A percentile compares a stretch with the other conserved stretches of the same genome.
Conservation (phyloP, 2,329 filamentous ascomycete genomes). For the Zymoseptoria passerinii region DNA sequence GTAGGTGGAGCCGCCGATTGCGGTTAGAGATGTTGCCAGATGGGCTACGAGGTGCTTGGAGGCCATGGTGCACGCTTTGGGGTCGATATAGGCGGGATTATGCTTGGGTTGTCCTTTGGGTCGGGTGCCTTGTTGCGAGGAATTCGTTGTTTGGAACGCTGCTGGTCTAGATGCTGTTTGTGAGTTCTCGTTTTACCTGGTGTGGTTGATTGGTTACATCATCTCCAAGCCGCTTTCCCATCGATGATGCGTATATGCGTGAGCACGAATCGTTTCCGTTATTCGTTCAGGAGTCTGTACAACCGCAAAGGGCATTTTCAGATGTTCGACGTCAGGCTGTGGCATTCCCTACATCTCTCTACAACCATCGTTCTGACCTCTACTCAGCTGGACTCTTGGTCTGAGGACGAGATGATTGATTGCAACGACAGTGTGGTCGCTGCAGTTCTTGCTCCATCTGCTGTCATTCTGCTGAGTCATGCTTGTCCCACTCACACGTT, state of each 20-base stretch:
- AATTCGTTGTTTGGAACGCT: background rate
- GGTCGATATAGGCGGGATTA: background rate
- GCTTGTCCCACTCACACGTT: too few species aligned
- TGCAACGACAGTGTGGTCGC: too few species aligned
- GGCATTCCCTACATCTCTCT: too few species aligned
- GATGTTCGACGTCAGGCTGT: too few species aligned
- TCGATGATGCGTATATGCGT: background rate
- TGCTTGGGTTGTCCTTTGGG: background rate
- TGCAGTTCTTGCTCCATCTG: too few species aligned
- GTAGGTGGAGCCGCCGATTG: conserved; percentile 12
- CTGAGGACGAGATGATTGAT: too few species aligned
- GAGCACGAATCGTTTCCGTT: background rate
- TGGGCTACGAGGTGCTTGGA: conserved; percentile 4
- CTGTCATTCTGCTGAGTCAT: too few species aligned
- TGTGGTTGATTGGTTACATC: background rate
- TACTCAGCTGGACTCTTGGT: too few species aligned
- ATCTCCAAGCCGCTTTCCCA: background rate
- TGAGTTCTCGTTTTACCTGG: background rate
- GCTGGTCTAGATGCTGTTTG: background rate
- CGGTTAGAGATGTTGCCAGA: conserved; percentile 8
- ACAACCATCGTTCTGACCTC: too few species aligned
- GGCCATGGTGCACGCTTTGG: background rate
- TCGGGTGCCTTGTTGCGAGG: background rate
- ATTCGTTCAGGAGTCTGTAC: background rate
- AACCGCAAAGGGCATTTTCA: too few species aligned